These are phyloP conservation scores for Xylariaceae sp. DNA, from an alignment of 2,329 filamentous ascomycete species.

Conservation along the genomic window DNA sequence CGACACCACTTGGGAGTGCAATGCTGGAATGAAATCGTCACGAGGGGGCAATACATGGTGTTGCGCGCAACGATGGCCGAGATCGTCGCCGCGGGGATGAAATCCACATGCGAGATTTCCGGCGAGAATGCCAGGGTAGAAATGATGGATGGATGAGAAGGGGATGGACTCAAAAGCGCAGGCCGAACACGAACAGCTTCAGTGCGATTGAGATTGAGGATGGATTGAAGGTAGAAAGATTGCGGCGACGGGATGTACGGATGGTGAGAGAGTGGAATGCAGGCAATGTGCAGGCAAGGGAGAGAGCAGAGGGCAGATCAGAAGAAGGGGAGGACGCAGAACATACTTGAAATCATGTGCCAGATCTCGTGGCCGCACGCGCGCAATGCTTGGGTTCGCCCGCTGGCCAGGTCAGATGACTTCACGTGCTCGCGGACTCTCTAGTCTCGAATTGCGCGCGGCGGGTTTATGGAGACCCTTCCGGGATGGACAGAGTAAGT, in stretches of 20 bases:
- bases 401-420: slow-evolving; percentile 32
- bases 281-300: background rate
- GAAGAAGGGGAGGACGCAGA: background rate
- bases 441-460: slow-evolving; percentile 28
- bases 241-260: slow-evolving; percentile 5
- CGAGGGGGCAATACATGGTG: no score
- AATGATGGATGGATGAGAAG: no score
- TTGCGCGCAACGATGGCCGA: no score
- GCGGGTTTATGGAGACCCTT: slow-evolving; percentile 26
- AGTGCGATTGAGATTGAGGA: no score
- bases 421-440: slow-evolving; percentile 31
- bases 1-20: slow-evolving; percentile 9
- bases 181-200: no score
- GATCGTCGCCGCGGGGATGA: no score
- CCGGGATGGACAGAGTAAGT: slow-evolving; percentile 20
- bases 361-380: slow-evolving; percentile 27
- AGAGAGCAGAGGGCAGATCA: background rate
- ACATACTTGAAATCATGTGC: slow-evolving; percentile 31
- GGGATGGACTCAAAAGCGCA: no score
- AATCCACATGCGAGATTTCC: no score
- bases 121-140: no score
- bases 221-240: slow-evolving; percentile 7
- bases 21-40: background rate
- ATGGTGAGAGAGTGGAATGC: background rate
- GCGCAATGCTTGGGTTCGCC: slow-evolving; percentile 23